Evolutionary conservation across 768 basidiomycete species (phyloP), one percentile per base, ranked within the genome.

Genomic region (Kwoniella heveanensis): DNA sequence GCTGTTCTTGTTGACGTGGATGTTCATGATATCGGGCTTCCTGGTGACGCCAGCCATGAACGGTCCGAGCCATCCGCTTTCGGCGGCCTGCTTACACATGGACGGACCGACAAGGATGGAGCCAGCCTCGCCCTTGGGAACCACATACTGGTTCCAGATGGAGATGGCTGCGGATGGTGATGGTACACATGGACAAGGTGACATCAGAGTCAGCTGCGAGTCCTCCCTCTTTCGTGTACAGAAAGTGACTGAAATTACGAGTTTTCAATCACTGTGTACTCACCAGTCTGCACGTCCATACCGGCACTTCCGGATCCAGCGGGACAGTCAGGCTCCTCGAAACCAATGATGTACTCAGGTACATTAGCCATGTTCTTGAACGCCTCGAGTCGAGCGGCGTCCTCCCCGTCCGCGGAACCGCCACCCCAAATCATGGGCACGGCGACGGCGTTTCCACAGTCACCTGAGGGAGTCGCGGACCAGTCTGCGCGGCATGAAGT

Each of bases 71-170:
- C 72, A 76, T 25, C 62, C 64, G 39, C 60, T 59, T 56, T 78
- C 77, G 25, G 66, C 74, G 27, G 69, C 68, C 67, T 78, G 77
- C 36, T 78, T 66, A 64, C 77, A 78, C 77, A 78, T 76, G 24
- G 72, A 71, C 3, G 77, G 77, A 37, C 46, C 46, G 39, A 69
- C 36, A n/a, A 78, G 61, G 8, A 74, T 37, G 9, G 72, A 65
- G 15, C 77, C 77, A 27, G 70, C 65, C 17, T 60, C 62, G 1
- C 64, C 68, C 21, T 60, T 57, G 8, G 77, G 74, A 4, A 59
- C 77, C 29, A 78, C 62, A 25, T 67, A 44, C 25, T 62, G 48
- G 63, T 77, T 70, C 76, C 76, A 77, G 22, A 73, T 58, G n/a
- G 50, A 48, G 21, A 70, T 71, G 26, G 47, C 62, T 62, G 26